Conservation (phyloP, 441 rosid genomes). For the Cnidoscolus chayamansa region DNA sequence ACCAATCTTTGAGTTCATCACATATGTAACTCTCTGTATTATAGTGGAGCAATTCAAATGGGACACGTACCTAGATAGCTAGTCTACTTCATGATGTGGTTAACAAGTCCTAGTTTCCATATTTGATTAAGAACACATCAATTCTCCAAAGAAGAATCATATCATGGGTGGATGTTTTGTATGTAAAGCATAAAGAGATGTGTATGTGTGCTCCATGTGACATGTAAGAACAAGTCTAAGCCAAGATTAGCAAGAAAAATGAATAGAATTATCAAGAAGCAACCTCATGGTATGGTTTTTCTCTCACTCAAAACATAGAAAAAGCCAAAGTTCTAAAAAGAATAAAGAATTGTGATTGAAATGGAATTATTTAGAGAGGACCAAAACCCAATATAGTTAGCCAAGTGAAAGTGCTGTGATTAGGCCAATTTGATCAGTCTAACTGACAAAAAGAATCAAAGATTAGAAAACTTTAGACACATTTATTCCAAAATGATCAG, state of each 20-base stretch:
- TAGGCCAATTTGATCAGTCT: constrained; percentile 1
- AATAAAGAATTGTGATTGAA: constrained; percentile 21
- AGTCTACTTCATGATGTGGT: constrained; percentile 16
- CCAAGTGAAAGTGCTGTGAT: constrained; percentile 31
- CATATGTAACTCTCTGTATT: not conserved
- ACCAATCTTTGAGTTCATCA: not conserved
- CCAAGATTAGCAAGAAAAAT: constrained; percentile 27
- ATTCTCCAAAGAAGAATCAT: constrained; percentile 21
- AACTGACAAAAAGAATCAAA: constrained; percentile 25
- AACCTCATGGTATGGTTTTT: constrained; percentile 17
- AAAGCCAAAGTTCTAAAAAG: constrained; percentile 16
- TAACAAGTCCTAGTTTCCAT: constrained; percentile 26
- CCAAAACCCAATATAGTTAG: constrained; percentile 18
- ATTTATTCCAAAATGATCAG: constrained; percentile 34
- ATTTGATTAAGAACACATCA: constrained; percentile 29
- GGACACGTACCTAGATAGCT: constrained; percentile 4
- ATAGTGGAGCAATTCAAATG: constrained; percentile 2
- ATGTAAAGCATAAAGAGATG: constrained; percentile 24
- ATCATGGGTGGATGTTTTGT: constrained; percentile 18
- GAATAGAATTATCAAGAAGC: constrained; percentile 20
- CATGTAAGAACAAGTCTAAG: constrained; percentile 20
- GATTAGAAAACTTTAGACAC: constrained; percentile 27
- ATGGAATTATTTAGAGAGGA: constrained; percentile 21
- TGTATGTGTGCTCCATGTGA: constrained; percentile 37
- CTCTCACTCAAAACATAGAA: constrained; percentile 16